Evolutionary conservation across 345 rosid species (phyloP), one percentile per base, ranked within the genome.

Genomic region (Hirschfeldia incana): DNA sequence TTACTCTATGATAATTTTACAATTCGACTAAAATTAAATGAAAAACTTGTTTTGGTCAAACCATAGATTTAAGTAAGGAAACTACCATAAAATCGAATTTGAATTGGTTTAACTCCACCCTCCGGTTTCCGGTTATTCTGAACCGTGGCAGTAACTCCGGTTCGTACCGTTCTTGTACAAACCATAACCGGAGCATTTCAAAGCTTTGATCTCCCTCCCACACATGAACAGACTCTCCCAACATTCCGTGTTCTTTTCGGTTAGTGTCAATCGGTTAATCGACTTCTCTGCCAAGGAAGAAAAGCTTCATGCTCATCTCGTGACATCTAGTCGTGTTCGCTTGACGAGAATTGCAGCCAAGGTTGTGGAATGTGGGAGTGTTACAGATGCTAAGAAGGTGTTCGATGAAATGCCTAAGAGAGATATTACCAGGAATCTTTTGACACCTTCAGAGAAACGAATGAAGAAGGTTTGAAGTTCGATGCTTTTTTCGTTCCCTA

Each of bases 371-470:
- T 83, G 87, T 74, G 88, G 81, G 17, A 84, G 78, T 32, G 21
- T 82, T 32, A 2, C 27, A 1, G 70, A 78, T 72, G 97, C 97
- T 6, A 85, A 83, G 49, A 88, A 87, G 21, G 33, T 92, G 92
- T 94, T 92, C 74, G 95, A 92, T 74, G 73, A 78, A 87, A 89
- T 92, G 77, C 91, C 91, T 3, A 37, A 78, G 2, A 72, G 86
- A 72, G 85, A 86, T 39, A 63, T 74, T 84, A 78, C 51, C 84
- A 79, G 55, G 89, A 92, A 27, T 27, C 92, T 15, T 66, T 92
- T 57, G 34, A 11, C 65, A 15, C 77, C 7, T 89, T 89, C 69
- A 46, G 42, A 26, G 86, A 87, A 26, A 94, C 91, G 97, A 84
- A 75, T 44, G 69, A 76, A 21, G 67, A 81, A 39, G 87, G 87